These are phyloP conservation scores for Kwoniella dejecticola DNA, from an alignment of 768 basidiomycete species.

Conservation along the genomic window DNA sequence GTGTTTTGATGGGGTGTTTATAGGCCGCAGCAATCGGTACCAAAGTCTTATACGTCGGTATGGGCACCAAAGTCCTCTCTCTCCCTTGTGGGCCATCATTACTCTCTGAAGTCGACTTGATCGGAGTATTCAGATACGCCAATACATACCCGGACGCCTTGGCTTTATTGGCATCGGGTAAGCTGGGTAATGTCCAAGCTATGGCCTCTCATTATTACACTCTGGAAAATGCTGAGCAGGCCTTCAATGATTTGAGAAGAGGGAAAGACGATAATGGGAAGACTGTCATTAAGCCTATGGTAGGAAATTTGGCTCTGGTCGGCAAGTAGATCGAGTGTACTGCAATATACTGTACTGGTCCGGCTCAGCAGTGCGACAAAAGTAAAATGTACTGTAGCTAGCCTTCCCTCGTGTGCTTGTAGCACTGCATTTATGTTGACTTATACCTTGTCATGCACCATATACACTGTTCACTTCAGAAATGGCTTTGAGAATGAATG, in stretches of 20 bases:
- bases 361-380: too few relatives aligned
- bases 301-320: constrained; percentile 54
- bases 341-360: too few relatives aligned
- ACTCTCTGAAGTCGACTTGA: constrained; percentile 85
- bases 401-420: too few relatives aligned
- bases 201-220: constrained; percentile 63
- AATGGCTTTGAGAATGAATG: too few relatives aligned
- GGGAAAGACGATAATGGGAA: constrained; percentile 78
- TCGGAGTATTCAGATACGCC: constrained; percentile 70
- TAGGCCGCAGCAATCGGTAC: constrained; percentile 82
- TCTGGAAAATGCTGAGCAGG: constrained; percentile 67
- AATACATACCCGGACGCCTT: constrained; percentile 89
- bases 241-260: constrained; percentile 76
- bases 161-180: constrained; percentile 70
- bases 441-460: too few relatives aligned
- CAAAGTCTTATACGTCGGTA: constrained; percentile 90
- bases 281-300: constrained; percentile 87
- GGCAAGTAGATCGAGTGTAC: constrained; percentile 7
- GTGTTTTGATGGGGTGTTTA: neutral
- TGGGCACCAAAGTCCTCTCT: constrained; percentile 81
- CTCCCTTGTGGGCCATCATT: constrained; percentile 84
- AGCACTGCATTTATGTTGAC: too few relatives aligned
- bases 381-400: too few relatives aligned
- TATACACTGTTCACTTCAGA: too few relatives aligned
- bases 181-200: constrained; percentile 67